phyloP scores from a whole-genome alignment of 2,329 filamentous ascomycete species.

The Penicillium hordei region DNA sequence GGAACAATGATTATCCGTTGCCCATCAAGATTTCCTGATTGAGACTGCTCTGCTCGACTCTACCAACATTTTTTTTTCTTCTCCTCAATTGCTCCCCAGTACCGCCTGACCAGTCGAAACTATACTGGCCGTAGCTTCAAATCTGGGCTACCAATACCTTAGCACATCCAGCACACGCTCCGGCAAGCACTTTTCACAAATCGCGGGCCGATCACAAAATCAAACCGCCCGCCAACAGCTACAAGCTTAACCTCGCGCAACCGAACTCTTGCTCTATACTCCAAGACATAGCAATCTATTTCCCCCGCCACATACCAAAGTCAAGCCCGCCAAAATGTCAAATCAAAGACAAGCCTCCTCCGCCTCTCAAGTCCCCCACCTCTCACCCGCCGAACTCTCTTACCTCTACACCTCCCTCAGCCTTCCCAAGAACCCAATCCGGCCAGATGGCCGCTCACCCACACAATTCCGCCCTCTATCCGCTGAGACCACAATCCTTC shows the following conservation, averaged over 20 bases:
- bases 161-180: neutral
- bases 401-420: constrained; percentile 88
- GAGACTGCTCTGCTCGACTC: constrained; percentile 18
- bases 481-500: constrained; percentile 87
- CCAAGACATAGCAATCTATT: neutral
- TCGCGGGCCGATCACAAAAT: constrained; percentile 10
- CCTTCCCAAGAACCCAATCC: constrained; percentile 72
- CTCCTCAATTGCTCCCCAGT: constrained; percentile 7
- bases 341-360: constrained; percentile 60
- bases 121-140: neutral
- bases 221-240: neutral
- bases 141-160: neutral
- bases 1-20: constrained; percentile 32
- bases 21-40: constrained; percentile 35
- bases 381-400: constrained; percentile 93
- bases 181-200: neutral
- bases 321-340: constrained; percentile 52
- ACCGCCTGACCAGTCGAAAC: neutral
- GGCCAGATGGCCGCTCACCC: constrained; percentile 78
- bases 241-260: constrained; percentile 1
- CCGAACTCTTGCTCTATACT: neutral
- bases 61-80: constrained; percentile 19
- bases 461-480: constrained; percentile 87
- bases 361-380: constrained; percentile 55
- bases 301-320: too few species aligned